These are phyloP conservation scores for Penicillium sp. DNA, from an alignment of 2,329 filamentous ascomycete species.

Conservation along the genomic window DNA sequence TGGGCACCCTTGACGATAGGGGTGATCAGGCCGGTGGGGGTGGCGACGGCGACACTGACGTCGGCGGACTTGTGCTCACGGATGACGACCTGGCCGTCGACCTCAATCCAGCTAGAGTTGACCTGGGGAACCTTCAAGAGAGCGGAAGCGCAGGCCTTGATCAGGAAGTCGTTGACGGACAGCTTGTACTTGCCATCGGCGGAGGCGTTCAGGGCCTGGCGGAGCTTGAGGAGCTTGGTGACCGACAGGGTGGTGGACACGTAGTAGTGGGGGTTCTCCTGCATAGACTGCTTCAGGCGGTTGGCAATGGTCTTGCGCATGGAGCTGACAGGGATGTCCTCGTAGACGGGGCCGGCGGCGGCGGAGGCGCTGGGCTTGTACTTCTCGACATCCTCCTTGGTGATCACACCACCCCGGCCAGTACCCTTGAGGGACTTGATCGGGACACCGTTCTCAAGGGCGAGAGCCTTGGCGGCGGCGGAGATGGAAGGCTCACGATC, in stretches of 20 bases:
- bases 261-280: constrained; percentile 98
- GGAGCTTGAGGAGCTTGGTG: constrained; percentile 92
- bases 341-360: constrained; percentile 66
- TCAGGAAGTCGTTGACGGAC: constrained; percentile 98
- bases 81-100: constrained; percentile 75
- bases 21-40: constrained; percentile 91
- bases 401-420: constrained; percentile 82
- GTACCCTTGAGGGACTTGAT: constrained; percentile 80
- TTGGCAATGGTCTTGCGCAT: constrained; percentile 99
- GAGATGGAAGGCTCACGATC: constrained; percentile 76
- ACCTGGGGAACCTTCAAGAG: constrained; percentile 91
- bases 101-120: constrained; percentile 89
- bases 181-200: constrained; percentile 96
- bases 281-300: constrained; percentile 83
- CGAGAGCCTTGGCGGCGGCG: constrained; percentile 75
- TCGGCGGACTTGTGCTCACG: constrained; percentile 92
- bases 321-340: constrained; percentile 79
- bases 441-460: constrained; percentile 79
- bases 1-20: constrained; percentile 92
- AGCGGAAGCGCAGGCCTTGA: constrained; percentile 90
- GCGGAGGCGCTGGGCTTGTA: constrained; percentile 59
- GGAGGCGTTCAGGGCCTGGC: constrained; percentile 85
- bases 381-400: constrained; percentile 91
- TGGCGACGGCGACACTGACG: constrained; percentile 93
- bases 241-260: constrained; percentile 90